Base-by-base conservation (phyloP, 192 early-diverging fungal species). In the Dimargaris cristalligena region DNA sequence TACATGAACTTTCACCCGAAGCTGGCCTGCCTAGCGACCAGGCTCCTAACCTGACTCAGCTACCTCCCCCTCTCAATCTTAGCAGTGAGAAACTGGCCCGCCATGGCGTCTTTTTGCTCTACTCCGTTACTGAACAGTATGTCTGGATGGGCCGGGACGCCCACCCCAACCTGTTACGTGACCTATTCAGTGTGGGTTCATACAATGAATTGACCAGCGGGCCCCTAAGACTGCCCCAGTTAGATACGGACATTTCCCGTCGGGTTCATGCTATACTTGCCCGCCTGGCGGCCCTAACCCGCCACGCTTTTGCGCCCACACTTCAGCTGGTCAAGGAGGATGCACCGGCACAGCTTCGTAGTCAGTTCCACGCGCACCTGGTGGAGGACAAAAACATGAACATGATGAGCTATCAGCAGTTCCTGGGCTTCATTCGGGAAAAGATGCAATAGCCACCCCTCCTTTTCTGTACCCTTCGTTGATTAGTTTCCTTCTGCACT, bases 311-410 rank as follows among this genome's bases (percentile, higher is more conserved):
- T 61, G 81, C 75, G 55, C 89, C 92, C 2, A 75, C 81, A 23
- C 62, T 90, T 23, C 89, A 87, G 65, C 68, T 97, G 44, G 80
- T 91, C 52, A 90, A 91, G 72, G 92, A 97, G 66, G 92, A 97
- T 63, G 89, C 87, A 18, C 91, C 94, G 60, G 80, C 84, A 25
- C 74, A 71, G 4, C 58, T 93, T 60, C 79, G 94, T 6, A 74
- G 87, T 72, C 78, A 79, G 86, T 89, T 95, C 74, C 61, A 89
- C 62, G 80, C 83, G 52, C 88, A 90, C 62, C 68, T 97, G 64
- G 77, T 94, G n/a, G 92, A 95, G 65, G 94, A 97, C 67, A 81
- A 90, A 54, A 86, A 83, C 31, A 84, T 91, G 41, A 78, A 75
- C 49, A 76, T 80, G 0, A 78, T 81, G 71, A 86, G 84, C 61